Percentiles rank a stretch among this genome's conserved stretches.
Conservation (phyloP, 73 alveolate species). For the Tetrahymena malaccensis region DNA sequence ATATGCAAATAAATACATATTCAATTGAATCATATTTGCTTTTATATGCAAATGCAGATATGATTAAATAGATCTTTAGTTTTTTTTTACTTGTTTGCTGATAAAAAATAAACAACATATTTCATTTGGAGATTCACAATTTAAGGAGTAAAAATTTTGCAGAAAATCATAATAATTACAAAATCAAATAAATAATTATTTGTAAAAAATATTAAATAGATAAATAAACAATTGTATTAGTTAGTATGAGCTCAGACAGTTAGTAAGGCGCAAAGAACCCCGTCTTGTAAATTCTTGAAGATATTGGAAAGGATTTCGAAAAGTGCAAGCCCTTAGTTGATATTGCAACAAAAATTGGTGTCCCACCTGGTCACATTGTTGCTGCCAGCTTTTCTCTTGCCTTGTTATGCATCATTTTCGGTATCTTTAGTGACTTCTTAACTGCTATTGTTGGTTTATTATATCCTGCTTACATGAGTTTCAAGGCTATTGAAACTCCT, state of each 20-base stretch:
- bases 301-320: background rate
- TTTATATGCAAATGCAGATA: too few relatives aligned
- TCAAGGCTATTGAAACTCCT: conserved; percentile 63
- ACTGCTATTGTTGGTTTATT: conserved; percentile 70
- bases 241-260: background rate
- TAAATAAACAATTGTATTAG: background rate
- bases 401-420: background rate
- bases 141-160: too few relatives aligned
- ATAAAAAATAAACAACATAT: too few relatives aligned
- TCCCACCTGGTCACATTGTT: background rate
- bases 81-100: too few relatives aligned
- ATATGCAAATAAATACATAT: too few relatives aligned
- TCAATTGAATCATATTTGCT: too few relatives aligned
- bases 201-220: too few relatives aligned
- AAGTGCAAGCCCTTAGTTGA: background rate
- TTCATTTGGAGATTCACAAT: too few relatives aligned
- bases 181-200: background rate
- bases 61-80: too few relatives aligned
- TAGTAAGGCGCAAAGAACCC: background rate
- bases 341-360: background rate
- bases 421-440: conserved; percentile 27
- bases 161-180: background rate
- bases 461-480: conserved; percentile 74
- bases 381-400: background rate
- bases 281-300: background rate